phyloP scores from a whole-genome alignment of 2,329 filamentous ascomycete species.

The Phaeomoniella chlamydospora region DNA sequence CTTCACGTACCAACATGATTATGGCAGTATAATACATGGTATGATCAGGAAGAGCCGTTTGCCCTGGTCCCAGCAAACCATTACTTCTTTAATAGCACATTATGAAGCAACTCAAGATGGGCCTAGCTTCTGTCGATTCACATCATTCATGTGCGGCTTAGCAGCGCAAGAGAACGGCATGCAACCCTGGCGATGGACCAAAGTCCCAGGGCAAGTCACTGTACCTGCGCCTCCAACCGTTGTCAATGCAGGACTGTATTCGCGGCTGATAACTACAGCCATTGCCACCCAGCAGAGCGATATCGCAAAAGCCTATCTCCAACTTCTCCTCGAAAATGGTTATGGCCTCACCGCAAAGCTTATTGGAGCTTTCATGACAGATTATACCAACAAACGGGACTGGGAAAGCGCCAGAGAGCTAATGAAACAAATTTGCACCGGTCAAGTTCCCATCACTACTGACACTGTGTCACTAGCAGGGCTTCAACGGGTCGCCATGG shows the following conservation, averaged over 20 bases:
- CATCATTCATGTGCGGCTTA: background rate
- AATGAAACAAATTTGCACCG: background rate
- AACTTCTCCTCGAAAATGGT: background rate
- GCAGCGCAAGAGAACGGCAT: background rate
- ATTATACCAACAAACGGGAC: background rate
- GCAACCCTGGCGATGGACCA: background rate
- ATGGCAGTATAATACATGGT: background rate
- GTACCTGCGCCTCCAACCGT: background rate
- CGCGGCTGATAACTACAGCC: background rate
- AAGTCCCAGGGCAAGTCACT: background rate
- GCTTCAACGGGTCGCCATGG: background rate
- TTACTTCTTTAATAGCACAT: background rate
- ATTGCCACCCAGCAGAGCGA: background rate
- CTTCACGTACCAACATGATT: background rate
- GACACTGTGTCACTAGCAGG: background rate
- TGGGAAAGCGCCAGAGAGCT: background rate
- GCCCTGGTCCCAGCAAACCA: background rate
- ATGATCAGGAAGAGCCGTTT: background rate
- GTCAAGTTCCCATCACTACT: background rate
- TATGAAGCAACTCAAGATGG: background rate
- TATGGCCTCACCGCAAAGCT: background rate
- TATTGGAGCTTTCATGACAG: background rate
- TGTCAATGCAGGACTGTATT: background rate
- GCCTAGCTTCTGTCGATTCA: background rate
- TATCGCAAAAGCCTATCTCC: background rate